phyloP scores from a whole-genome alignment of 1,284 basidiomycete species.

The Cryptococcus sp. region DNA sequence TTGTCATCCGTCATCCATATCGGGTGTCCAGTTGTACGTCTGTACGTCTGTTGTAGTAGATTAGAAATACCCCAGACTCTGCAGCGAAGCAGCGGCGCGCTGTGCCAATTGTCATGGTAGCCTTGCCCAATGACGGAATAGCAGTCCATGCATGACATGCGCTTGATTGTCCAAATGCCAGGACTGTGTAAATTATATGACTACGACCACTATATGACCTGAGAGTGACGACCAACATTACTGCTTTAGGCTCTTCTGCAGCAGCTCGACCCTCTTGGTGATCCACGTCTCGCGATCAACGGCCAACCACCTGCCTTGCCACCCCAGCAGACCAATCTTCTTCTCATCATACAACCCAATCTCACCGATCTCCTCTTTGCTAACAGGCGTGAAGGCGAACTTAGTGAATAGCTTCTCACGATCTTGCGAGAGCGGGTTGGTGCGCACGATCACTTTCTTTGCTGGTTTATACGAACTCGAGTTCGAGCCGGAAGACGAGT shows the following conservation, averaged over 20 bases:
- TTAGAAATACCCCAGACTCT: neutral
- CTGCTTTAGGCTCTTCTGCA: neutral
- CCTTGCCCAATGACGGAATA: no score
- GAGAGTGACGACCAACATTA: no score
- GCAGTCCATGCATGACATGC: no score
- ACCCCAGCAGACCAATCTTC: slow-evolving; percentile 18
- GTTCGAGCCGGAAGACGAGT: neutral
- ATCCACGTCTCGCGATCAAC: slow-evolving; percentile 14
- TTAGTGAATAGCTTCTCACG: slow-evolving; percentile 55
- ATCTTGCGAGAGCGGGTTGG: slow-evolving; percentile 58
- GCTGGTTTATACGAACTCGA: slow-evolving; percentile 55
- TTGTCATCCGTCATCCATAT: no score
- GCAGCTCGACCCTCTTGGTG: neutral
- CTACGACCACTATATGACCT: no score
- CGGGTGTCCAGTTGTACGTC: no score
- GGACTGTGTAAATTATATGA: no score
- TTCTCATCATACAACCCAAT: neutral
- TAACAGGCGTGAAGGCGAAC: slow-evolving; percentile 57
- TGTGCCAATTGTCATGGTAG: no score
- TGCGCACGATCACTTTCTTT: slow-evolving; percentile 58
- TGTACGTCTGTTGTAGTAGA: no score
- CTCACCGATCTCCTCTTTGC: neutral
- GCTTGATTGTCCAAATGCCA: no score
- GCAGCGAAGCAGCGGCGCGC: no score
- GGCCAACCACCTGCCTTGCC: slow-evolving; percentile 23